Percentiles rank a stretch among this genome's conserved stretches.
Evolutionary conservation across 306 rosid species (phyloP).

Genomic region (Medicago ruthenica): DNA sequence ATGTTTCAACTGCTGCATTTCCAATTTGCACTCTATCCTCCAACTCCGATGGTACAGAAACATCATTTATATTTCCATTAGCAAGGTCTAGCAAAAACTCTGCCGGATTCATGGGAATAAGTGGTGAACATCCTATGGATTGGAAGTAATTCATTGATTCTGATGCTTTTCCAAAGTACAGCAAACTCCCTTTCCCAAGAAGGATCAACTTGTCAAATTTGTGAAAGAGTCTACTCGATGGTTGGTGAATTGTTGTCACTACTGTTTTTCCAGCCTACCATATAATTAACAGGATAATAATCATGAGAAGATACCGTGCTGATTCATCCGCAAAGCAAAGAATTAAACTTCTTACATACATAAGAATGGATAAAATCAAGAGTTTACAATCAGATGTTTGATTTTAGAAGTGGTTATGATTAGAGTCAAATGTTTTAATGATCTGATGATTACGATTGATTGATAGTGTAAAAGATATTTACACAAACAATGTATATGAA

Average conservation of each 20-base stretch:
- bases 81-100: constrained; percentile 97
- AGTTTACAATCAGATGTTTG: too few relatives aligned
- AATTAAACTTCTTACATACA: background rate
- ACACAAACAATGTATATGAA: too few relatives aligned
- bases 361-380: too few relatives aligned
- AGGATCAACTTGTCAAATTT: constrained; percentile 95
- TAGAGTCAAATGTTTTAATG: too few relatives aligned
- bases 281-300: constrained; percentile 25
- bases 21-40: constrained; percentile 83
- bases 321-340: background rate
- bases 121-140: constrained; percentile 86
- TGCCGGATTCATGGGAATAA: constrained; percentile 95
- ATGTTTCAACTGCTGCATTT: constrained; percentile 59
- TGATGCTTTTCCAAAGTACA: constrained; percentile 94
- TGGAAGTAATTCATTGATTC: constrained; percentile 83
- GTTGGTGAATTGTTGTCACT: constrained; percentile 96
- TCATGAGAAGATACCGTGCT: background rate
- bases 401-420: too few relatives aligned
- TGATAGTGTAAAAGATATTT: too few relatives aligned
- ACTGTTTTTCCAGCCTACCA: constrained; percentile 94
- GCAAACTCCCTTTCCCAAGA: constrained; percentile 93
- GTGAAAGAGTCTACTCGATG: constrained; percentile 96
- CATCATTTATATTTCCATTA: constrained; percentile 85
- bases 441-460: too few relatives aligned
- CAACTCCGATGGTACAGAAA: constrained; percentile 89